Evolutionary conservation across 2,329 filamentous ascomycete species (phyloP).

Genomic region (Xylaria polymorpha): DNA sequence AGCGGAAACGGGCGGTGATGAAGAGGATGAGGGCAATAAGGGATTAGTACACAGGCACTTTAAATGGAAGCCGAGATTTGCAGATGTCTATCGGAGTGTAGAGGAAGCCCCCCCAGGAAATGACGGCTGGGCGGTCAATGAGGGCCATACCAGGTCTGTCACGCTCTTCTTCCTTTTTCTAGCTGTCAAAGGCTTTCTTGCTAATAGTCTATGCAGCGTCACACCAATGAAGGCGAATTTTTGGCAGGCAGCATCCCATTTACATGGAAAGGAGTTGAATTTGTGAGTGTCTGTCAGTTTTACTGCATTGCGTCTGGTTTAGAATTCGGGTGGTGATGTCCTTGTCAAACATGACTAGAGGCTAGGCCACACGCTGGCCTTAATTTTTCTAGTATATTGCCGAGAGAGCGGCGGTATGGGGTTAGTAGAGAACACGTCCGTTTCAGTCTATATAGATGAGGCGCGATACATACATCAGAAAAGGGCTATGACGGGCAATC

Average conservation of each 20-base stretch:
- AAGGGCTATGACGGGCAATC: slow-evolving; percentile 14
- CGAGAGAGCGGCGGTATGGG: slow-evolving; percentile 33
- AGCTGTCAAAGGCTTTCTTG: not conserved
- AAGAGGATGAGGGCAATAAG: slow-evolving; percentile 50
- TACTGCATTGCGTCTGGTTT: slow-evolving; percentile 43
- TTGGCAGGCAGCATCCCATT: slow-evolving; percentile 75
- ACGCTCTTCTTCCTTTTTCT: not conserved
- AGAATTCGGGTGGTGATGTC: slow-evolving; percentile 32
- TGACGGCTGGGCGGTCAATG: slow-evolving; percentile 92
- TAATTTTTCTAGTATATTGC: slow-evolving; percentile 31
- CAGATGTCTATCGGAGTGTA: slow-evolving; percentile 89
- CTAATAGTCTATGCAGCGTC: slow-evolving; percentile 66
- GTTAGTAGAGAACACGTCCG: not conserved
- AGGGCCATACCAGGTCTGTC: slow-evolving; percentile 83
- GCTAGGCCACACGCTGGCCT: slow-evolving; percentile 35
- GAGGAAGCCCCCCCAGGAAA: slow-evolving; percentile 81
- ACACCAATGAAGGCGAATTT: slow-evolving; percentile 95
- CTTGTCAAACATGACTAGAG: slow-evolving; percentile 33
- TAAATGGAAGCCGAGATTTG: slow-evolving; percentile 91
- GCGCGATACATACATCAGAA: slow-evolving; percentile 7
- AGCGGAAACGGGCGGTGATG: slow-evolving; percentile 43
- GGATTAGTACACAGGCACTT: slow-evolving; percentile 85
- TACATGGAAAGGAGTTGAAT: slow-evolving; percentile 78
- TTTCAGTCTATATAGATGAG: slow-evolving; percentile 23
- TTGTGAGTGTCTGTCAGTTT: slow-evolving; percentile 73